Evolutionary conservation across 2,329 filamentous ascomycete species (phyloP), one percentile per base, ranked within the genome.

Genomic region (Penicillium sp.): DNA sequence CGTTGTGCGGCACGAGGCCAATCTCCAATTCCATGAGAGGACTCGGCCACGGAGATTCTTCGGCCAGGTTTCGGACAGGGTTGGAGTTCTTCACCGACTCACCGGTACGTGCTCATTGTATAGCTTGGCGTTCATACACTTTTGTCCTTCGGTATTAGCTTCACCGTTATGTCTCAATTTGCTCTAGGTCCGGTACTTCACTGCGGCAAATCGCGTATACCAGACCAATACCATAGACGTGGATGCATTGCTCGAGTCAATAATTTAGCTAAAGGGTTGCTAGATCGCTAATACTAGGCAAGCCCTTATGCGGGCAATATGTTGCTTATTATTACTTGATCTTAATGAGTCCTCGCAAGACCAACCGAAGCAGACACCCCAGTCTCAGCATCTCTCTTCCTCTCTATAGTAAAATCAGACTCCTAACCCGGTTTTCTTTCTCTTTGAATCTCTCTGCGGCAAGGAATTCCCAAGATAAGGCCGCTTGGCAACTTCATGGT

Each of bases 401-500:
- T 34, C 9, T 18, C 31, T 4, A 18, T 20, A 18, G 14, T 4
- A 1, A 11, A 10, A 11, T 16, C 31, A 18, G 16, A 10, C 14
- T 11, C 16, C 3, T 18, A n/a, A 8, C 31, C 29, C 47, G 36
- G 20, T 18, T 40, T 40, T 28, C 9, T 23, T 40, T 35, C 49
- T 35, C 18, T 39, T n/a, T 27, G 49, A 28, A 13, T 31, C 34
- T 22, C 40, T 49, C 22, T 46, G 36, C 18, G 40, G 65, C 8
- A 62, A 11, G 11, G 65, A n/a, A 18, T 62, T 64, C 58, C 62
- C 67, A 1, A 66, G 37, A 47, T 62, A 65, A 16, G 64, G 56
- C 18, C 60, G 56, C 42, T 62, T 55, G 6, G 67, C 55, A 42
- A 68, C 64, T 13, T 67, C 63, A 47, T 46, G 47, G 5, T 55